Conservation (phyloP, 495 filamentous ascomycete genomes). For the Penicillium odoratum region DNA sequence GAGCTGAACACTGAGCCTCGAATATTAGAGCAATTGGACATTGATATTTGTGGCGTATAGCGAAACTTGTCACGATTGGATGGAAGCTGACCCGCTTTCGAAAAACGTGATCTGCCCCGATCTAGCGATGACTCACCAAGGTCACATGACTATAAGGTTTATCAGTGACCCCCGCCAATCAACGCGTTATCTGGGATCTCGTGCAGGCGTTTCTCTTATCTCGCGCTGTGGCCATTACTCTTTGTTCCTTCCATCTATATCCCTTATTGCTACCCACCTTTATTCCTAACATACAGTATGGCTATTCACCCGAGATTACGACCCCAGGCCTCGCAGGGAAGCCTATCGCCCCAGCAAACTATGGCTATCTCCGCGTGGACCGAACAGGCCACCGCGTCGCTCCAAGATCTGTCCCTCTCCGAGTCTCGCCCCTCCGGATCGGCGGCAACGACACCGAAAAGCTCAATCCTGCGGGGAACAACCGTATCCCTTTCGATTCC, state of each 20-base stretch:
- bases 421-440: conserved; percentile 25
- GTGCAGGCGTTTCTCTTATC: conserved; percentile 25
- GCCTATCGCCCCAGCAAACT: conserved; percentile 44
- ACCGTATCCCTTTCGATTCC: conserved; percentile 50
- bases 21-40: too few relatives aligned
- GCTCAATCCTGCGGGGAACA: conserved; percentile 37
- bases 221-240: conserved; percentile 2
- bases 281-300: conserved; percentile 25
- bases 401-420: conserved; percentile 43
- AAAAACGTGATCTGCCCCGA: too few relatives aligned
- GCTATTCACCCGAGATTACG: conserved; percentile 44
- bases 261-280: conserved; percentile 3
- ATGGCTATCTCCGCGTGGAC: conserved; percentile 54
- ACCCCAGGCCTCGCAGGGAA: conserved; percentile 27
- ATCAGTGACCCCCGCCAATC: conserved; percentile 22
- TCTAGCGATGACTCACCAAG: too few relatives aligned
- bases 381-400: conserved; percentile 47
- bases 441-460: conserved; percentile 24
- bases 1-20: too few relatives aligned
- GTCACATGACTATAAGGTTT: conserved; percentile 13
- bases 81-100: too few relatives aligned
- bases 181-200: conserved; percentile 15
- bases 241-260: conserved; percentile 12
- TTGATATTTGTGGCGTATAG: too few relatives aligned
- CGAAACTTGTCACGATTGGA: too few relatives aligned